These are phyloP conservation scores for Venturia nashicola DNA, from an alignment of 2,329 filamentous ascomycete species.

Conservation along the genomic window DNA sequence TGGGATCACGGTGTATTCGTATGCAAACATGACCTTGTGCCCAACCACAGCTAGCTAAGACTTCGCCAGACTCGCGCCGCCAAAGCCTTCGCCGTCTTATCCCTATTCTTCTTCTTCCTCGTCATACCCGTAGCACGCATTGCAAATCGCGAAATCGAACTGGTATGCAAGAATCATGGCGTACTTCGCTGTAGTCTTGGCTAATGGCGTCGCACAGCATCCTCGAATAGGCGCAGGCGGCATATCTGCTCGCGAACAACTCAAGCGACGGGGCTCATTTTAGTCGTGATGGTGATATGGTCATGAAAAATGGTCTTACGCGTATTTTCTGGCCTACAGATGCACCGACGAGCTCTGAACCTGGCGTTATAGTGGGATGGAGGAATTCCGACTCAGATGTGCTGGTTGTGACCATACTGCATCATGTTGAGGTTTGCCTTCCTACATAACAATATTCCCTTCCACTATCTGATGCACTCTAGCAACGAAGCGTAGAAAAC, in stretches of 20 bases:
- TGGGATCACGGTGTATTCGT: conserved; percentile 98
- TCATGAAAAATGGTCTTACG: conserved; percentile 71
- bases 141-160: conserved; percentile 63
- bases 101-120: conserved; percentile 71
- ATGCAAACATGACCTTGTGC: conserved; percentile 22
- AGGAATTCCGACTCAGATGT: conserved; percentile 84
- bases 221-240: conserved; percentile 65
- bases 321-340: conserved; percentile 98
- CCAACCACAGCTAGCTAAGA: not conserved
- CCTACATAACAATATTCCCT: not conserved
- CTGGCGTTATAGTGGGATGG: conserved; percentile 90
- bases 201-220: conserved; percentile 44
- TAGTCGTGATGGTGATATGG: conserved; percentile 55
- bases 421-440: conserved; percentile 70
- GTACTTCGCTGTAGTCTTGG: not conserved
- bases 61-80: conserved; percentile 59
- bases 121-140: conserved; percentile 75
- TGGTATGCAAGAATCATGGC: conserved; percentile 39
- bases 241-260: conserved; percentile 89
- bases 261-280: conserved; percentile 89
- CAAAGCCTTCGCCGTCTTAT: conserved; percentile 74
- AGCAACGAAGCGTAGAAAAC: conserved; percentile 73
- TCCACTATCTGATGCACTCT: conserved; percentile 13
- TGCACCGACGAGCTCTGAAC: conserved; percentile 56
- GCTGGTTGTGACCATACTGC: conserved; percentile 78